Conservation (phyloP, 106 monocot genomes). For the Dendrobium nobile region DNA sequence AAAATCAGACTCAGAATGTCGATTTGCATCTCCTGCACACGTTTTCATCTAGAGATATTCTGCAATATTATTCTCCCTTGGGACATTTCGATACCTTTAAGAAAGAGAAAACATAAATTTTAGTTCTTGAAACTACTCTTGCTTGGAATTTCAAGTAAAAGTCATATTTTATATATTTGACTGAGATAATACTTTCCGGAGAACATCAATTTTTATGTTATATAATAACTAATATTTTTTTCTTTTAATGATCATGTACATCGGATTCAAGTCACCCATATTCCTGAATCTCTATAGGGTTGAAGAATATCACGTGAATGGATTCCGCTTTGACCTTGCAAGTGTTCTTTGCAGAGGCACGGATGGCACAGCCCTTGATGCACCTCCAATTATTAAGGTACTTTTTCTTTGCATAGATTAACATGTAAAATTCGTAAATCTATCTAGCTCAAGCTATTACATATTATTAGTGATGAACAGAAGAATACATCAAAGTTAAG, state of each 20-base stretch:
- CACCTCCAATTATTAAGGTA: constrained; percentile 91
- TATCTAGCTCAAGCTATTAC: too few relatives aligned
- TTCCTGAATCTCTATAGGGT: constrained; percentile 41
- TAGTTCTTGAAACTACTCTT: not conserved
- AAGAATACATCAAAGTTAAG: too few relatives aligned
- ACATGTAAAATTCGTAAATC: too few relatives aligned
- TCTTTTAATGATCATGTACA: not conserved
- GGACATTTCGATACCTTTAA: not conserved
- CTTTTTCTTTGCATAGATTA: not conserved
- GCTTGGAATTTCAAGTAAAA: not conserved
- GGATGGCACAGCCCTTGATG: constrained; percentile 74
- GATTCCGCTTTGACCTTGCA: constrained; percentile 95
- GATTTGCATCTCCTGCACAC: too few relatives aligned
- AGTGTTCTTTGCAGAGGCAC: constrained; percentile 91
- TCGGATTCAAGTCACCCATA: not conserved
- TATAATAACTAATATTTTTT: not conserved
- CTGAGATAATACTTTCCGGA: not conserved
- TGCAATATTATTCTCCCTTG: not conserved
- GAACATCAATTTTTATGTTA: not conserved
- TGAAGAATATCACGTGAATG: constrained; percentile 91
- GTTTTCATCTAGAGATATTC: not conserved
- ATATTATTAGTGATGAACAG: too few relatives aligned
- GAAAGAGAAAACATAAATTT: not conserved
- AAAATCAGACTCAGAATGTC: too few relatives aligned
- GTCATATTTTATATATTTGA: not conserved